Percentiles rank a stretch among this genome's conserved stretches.
Evolutionary conservation across 495 filamentous ascomycete species (phyloP).

Genomic region (Podospora didyma): DNA sequence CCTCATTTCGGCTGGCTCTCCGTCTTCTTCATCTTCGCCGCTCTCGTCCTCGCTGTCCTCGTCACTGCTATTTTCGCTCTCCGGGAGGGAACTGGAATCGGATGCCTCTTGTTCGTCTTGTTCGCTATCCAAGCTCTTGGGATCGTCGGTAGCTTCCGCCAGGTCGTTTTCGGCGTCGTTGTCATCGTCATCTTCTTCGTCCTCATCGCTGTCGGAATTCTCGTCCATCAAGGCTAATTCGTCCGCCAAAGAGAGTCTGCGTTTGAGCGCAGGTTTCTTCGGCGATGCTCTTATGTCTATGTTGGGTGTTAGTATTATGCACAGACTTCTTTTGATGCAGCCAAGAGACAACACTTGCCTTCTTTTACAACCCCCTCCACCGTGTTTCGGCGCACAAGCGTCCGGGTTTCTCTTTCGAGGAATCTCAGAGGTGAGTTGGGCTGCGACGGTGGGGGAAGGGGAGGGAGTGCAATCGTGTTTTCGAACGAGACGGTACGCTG

Average conservation of each 20-base stretch:
- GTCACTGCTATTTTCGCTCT: constrained; percentile 1
- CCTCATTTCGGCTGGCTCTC: neutral
- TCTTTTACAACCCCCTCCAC: constrained; percentile 3
- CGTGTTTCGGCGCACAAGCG: constrained; percentile 9
- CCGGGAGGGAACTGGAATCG: neutral
- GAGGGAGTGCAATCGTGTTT: neutral
- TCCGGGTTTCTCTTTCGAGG: neutral
- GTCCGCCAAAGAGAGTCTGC: constrained; percentile 13
- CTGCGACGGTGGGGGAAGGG: neutral
- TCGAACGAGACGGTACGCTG: neutral
- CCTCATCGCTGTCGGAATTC: too few species aligned
- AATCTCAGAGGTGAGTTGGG: neutral
- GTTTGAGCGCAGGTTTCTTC: constrained; percentile 1
- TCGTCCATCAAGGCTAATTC: constrained; percentile 10
- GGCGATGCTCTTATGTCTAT: neutral
- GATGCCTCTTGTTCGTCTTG: neutral
- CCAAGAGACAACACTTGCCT: neutral
- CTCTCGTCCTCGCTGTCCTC: neutral
- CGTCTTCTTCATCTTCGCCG: neutral
- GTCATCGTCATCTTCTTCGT: neutral
- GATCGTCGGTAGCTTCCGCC: neutral
- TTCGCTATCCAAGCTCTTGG: neutral
- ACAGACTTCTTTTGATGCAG: neutral
- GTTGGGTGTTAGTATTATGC: neutral
- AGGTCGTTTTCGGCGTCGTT: neutral